These are phyloP conservation scores for Catharanthus roseus DNA, from an alignment of 257 asterid genomes.

Conservation along the genomic window DNA sequence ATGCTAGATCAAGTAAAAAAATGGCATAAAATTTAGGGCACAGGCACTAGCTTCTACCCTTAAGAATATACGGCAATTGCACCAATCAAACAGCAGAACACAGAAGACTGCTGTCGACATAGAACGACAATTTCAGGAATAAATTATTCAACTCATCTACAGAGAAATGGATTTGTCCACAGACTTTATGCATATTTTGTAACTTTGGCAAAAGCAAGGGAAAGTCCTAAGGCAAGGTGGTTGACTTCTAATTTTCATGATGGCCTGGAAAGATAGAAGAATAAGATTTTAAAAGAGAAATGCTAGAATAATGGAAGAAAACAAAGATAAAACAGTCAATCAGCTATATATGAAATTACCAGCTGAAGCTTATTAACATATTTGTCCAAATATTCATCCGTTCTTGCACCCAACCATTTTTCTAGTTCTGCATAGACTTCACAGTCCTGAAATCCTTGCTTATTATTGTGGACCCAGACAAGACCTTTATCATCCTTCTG, in stretches of 20 bases:
- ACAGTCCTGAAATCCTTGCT: slow-evolving; percentile 85
- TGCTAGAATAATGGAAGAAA: neutral
- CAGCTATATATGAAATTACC: slow-evolving; percentile 38
- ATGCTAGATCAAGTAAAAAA: neutral
- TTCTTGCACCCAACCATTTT: slow-evolving; percentile 61
- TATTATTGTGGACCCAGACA: slow-evolving; percentile 79
- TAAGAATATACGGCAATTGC: too few species aligned
- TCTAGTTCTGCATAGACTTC: slow-evolving; percentile 75
- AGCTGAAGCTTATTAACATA: slow-evolving; percentile 52
- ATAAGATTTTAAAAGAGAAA: neutral
- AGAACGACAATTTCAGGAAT: neutral
- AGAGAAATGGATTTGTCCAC: neutral
- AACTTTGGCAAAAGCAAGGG: neutral
- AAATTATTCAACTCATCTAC: neutral
- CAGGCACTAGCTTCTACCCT: neutral
- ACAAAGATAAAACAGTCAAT: neutral
- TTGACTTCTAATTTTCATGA: neutral
- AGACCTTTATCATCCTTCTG: slow-evolving; percentile 55
- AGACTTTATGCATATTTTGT: neutral
- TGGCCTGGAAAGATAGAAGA: neutral
- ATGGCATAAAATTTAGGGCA: neutral
- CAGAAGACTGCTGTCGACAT: too few species aligned
- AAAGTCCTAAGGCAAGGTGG: neutral
- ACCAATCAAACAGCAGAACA: too few species aligned
- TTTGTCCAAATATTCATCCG: slow-evolving; percentile 56